Evolutionary conservation across 441 rosid genomes (phyloP).

Genomic region (Euphorbia neoarborescens): DNA sequence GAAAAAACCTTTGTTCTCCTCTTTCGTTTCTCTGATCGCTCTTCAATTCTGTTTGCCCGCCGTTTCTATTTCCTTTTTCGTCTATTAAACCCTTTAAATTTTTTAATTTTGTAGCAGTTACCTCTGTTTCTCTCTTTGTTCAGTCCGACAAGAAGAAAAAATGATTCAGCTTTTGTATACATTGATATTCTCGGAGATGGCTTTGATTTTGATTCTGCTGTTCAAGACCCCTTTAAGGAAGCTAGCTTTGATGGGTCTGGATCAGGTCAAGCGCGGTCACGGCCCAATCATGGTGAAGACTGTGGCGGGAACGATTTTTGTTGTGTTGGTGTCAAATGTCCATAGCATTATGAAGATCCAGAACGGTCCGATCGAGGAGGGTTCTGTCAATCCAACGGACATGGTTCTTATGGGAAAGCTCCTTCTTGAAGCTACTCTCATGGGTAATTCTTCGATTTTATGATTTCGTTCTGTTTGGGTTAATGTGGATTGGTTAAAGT

Average conservation of each 20-base stretch:
- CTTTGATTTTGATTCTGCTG: slow-evolving; percentile 47
- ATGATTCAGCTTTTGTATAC: slow-evolving; percentile 74
- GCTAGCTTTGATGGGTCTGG: slow-evolving; percentile 52
- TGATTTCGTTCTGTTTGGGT: slow-evolving; percentile 6
- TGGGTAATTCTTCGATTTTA: slow-evolving; percentile 44
- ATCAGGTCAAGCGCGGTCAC: slow-evolving; percentile 69
- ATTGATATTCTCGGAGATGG: slow-evolving; percentile 58
- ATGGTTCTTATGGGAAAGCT: slow-evolving; percentile 64
- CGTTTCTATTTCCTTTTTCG: background rate
- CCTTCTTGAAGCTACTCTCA: slow-evolving; percentile 79
- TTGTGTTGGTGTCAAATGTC: slow-evolving; percentile 48
- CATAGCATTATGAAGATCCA: slow-evolving; percentile 56
- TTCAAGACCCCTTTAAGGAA: slow-evolving; percentile 75
- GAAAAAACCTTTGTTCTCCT: background rate
- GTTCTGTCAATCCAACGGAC: slow-evolving; percentile 61
- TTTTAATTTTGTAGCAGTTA: background rate
- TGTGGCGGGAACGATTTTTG: slow-evolving; percentile 50
- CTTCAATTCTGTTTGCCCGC: background rate
- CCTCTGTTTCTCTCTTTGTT: background rate
- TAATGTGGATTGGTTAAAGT: background rate
- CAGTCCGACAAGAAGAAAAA: background rate
- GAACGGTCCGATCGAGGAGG: slow-evolving; percentile 44
- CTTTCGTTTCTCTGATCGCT: background rate
- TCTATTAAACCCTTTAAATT: background rate
- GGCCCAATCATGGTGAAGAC: slow-evolving; percentile 73